Evolutionary conservation across 257 asterid genomes (phyloP), one percentile per base, ranked within the genome.

Genomic region (Coffea eugenioides): DNA sequence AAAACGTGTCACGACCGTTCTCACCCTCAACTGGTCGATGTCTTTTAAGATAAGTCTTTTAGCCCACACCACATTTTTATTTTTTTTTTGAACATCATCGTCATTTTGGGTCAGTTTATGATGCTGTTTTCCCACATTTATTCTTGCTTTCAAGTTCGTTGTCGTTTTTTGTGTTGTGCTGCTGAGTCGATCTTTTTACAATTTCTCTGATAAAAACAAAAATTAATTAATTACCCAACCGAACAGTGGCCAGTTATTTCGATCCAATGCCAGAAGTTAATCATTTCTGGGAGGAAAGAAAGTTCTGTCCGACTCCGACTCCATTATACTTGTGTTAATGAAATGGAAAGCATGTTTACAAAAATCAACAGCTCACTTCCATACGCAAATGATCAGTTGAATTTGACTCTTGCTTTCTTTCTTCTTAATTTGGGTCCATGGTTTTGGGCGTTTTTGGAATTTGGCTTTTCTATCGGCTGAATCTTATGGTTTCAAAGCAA

Each of bases 1-100:
- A 46, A 61, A 75, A 75, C 79, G 79, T 75, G 79, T 75, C 61
- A n/a, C 14, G 31, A 65, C 59, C 71, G 71, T 61, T 34, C 79
- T 62, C 61, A 27, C 27, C 27, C 27, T 27, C 27, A 27, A 39
- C 59, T 20, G 59, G 79, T 43, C 71, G 13, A 46, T 10, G 45
- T 43, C 79, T 39, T 75, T 43, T 20, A 41, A 23, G 61, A 41
- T 27, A 27, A 62, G 57, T 27, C 57, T 27, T 75, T 43, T 11
- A 61, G 68, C 41, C 41, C 8, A 27, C 27, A 27, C 16, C 31
- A 9, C 31, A 71, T 71, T n/a, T 70, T 71, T 10, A 27, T 27
- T 27, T 27, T 27, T 27, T 27, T 27, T 27, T 27, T 27, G 27
- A 27, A 21, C 74, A 43, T 18, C 27, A 27, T 27, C 27, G 52